phyloP scores from a whole-genome alignment of 2,329 filamentous ascomycete species.

The Dactylonectria macrodidyma region DNA sequence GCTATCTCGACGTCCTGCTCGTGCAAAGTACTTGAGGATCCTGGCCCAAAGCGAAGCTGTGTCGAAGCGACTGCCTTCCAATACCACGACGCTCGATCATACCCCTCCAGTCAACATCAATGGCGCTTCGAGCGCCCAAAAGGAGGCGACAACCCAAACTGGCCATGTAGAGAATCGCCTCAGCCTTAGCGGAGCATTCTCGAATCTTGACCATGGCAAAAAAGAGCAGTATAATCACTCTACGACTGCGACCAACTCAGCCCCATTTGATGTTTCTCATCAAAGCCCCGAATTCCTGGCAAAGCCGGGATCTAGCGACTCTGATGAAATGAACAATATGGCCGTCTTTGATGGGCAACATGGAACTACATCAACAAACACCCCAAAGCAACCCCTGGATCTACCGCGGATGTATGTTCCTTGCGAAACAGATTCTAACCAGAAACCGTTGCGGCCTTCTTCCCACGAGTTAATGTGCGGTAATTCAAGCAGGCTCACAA shows the following conservation, averaged over 20 bases:
- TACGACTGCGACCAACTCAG: not conserved
- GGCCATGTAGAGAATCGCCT: not conserved
- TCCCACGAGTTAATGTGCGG: conserved; percentile 32
- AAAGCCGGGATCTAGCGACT: not conserved
- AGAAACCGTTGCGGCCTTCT: not conserved
- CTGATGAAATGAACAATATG: not conserved
- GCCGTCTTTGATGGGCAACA: not conserved
- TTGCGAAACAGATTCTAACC: not conserved
- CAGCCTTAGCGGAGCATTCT: not conserved
- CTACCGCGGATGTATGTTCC: not conserved
- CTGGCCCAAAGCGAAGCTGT: conserved; percentile 10
- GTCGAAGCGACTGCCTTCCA: not conserved
- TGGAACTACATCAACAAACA: not conserved
- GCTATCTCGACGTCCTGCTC: conserved; percentile 45
- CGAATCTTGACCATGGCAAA: not conserved
- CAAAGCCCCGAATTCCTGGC: not conserved
- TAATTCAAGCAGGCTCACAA: conserved; percentile 28
- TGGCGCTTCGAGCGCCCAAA: not conserved
- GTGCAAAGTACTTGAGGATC: conserved; percentile 37
- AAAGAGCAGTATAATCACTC: not conserved
- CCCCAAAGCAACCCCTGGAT: too few species aligned
- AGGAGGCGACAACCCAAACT: not conserved
- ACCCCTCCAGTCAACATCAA: not conserved
- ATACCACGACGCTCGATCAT: not conserved
- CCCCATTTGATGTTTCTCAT: not conserved